phyloP scores from a whole-genome alignment of 176 grass and related monocot genomes.

The Thinopyrum elongatum region DNA sequence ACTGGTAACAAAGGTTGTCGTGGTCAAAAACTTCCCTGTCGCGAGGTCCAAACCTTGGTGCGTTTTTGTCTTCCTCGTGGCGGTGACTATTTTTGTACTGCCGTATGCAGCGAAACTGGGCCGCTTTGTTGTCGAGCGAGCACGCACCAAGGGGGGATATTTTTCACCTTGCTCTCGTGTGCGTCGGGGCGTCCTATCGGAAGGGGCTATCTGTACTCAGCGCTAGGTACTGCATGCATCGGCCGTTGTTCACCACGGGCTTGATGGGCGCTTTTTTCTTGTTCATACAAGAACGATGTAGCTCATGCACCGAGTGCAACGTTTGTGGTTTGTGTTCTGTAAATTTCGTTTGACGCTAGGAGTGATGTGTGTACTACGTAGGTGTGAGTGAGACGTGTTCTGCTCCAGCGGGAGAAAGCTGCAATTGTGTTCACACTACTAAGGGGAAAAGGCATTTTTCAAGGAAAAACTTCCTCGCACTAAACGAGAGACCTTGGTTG shows the following conservation, averaged over 20 bases:
- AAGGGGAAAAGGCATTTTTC: too few species aligned
- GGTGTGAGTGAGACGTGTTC: neutral
- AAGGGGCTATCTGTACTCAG: neutral
- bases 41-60: conserved; percentile 20
- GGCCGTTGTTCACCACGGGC: neutral
- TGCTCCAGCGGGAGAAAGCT: too few species aligned
- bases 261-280: neutral
- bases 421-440: too few species aligned
- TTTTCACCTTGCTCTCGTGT: conserved; percentile 26
- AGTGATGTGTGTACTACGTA: neutral
- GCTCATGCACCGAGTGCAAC: neutral
- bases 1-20: conserved; percentile 22
- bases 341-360: neutral
- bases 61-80: conserved; percentile 12
- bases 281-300: neutral
- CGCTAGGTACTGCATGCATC: neutral
- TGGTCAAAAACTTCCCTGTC: conserved; percentile 38
- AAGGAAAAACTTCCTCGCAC: too few species aligned
- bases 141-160: neutral
- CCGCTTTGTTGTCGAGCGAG: neutral
- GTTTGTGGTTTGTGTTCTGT: neutral
- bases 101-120: conserved; percentile 39
- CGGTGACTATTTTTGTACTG: neutral
- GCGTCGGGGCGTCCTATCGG: neutral
- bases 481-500: too few species aligned